These are phyloP conservation scores for Peronosclerospora sorghi DNA, from an alignment of 352 stramenopile genomes.

Conservation along the genomic window DNA sequence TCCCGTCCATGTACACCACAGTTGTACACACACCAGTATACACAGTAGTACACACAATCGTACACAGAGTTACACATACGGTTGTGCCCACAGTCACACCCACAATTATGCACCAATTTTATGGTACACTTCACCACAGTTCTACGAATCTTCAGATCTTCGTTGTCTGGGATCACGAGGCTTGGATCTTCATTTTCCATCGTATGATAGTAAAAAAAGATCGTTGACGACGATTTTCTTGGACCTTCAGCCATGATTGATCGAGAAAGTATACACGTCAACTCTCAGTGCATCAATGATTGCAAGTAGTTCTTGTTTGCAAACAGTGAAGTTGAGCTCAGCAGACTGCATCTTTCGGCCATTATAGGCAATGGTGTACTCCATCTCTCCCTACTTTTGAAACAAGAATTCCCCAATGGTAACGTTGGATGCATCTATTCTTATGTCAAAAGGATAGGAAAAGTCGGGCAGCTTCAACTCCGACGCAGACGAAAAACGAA, in stretches of 20 bases:
- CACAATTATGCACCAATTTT: too few relatives aligned
- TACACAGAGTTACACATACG: too few relatives aligned
- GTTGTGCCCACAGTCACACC: too few relatives aligned
- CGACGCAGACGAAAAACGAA: not conserved
- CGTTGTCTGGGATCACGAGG: too few relatives aligned
- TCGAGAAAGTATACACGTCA: too few relatives aligned
- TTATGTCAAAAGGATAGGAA: not conserved
- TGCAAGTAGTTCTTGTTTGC: not conserved
- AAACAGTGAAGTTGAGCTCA: not conserved
- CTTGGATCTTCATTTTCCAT: slow-evolving; percentile 1
- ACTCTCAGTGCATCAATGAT: too few relatives aligned
- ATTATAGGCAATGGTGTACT: slow-evolving; percentile 5
- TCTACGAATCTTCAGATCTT: slow-evolving; percentile 10
- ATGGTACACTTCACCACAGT: too few relatives aligned
- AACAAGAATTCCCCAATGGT: not conserved
- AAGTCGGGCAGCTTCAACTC: slow-evolving; percentile 1
- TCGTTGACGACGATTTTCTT: slow-evolving; percentile 1
- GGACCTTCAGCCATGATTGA: not conserved
- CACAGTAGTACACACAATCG: too few relatives aligned
- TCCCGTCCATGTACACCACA: too few relatives aligned
- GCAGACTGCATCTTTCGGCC: slow-evolving; percentile 5
- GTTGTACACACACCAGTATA: too few relatives aligned
- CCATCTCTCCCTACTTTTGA: slow-evolving; percentile 3
- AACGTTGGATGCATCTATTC: not conserved
- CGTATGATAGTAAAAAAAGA: slow-evolving; percentile 7